Conservation (phyloP, 2,329 filamentous ascomycete species). For the Juglanconis juglandina region DNA sequence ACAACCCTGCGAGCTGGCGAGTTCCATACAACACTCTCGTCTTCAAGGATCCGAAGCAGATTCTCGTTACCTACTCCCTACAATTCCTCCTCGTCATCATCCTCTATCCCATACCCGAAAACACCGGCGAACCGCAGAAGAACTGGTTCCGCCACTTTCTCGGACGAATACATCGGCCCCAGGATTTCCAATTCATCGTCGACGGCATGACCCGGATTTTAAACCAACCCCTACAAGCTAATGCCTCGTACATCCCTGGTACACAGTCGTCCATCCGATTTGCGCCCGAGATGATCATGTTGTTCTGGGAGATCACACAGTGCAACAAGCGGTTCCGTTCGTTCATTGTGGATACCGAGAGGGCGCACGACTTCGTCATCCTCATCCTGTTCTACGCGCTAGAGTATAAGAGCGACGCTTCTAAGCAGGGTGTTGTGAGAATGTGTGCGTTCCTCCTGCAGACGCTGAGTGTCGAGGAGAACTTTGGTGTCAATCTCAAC, state of each 20-base stretch:
- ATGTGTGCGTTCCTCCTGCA: constrained; percentile 98
- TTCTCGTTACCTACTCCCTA: constrained; percentile 85
- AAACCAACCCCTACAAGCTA: constrained; percentile 87
- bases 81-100: constrained; percentile 85
- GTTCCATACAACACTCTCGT: constrained; percentile 92
- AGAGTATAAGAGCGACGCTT: constrained; percentile 78
- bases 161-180: constrained; percentile 82
- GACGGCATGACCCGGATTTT: constrained; percentile 91
- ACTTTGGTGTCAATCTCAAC: constrained; percentile 87
- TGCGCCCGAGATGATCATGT: constrained; percentile 91
- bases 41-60: constrained; percentile 86
- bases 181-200: constrained; percentile 96
- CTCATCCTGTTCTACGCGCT: constrained; percentile 89
- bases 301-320: constrained; percentile 96
- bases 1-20: constrained; percentile 90
- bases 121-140: constrained; percentile 64
- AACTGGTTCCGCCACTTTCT: constrained; percentile 94
- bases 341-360: constrained; percentile 93
- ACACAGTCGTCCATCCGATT: constrained; percentile 77
- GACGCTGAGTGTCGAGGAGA: constrained; percentile 87
- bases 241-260: constrained; percentile 82
- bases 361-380: constrained; percentile 89
- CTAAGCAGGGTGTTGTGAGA: constrained; percentile 86
- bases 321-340: constrained; percentile 97
- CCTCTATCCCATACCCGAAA: constrained; percentile 83